Evolutionary conservation across 2,329 filamentous ascomycete species (phyloP).

Genomic region (Colletotrichum destructivum): DNA sequence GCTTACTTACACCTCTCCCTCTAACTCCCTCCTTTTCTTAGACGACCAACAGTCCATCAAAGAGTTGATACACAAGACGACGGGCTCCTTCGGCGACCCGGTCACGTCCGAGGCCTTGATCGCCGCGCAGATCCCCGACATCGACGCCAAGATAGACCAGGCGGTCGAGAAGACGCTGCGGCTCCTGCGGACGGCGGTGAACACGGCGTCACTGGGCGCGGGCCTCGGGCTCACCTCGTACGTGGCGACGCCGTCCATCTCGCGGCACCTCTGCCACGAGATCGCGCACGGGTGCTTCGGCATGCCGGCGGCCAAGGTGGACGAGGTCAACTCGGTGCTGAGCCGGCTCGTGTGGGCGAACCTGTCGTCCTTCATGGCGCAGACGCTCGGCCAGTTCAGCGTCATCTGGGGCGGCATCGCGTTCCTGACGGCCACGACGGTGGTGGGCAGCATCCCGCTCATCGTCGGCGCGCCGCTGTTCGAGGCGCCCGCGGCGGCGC

Average conservation of each 20-base stretch:
- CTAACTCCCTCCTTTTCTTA: background rate
- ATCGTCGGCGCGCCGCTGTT: slow-evolving; percentile 28
- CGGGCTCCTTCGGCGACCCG: background rate
- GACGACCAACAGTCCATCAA: slow-evolving; percentile 41
- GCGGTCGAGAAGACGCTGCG: slow-evolving; percentile 34
- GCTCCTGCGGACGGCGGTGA: slow-evolving; percentile 37
- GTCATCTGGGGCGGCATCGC: slow-evolving; percentile 34
- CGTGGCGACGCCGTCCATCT: slow-evolving; percentile 45
- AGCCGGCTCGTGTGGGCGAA: slow-evolving; percentile 46
- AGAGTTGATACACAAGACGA: slow-evolving; percentile 19
- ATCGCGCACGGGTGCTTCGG: slow-evolving; percentile 47
- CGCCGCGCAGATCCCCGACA: slow-evolving; percentile 32
- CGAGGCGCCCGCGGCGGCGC: slow-evolving; percentile 25
- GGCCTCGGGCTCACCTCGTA: slow-evolving; percentile 41
- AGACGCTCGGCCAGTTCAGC: slow-evolving; percentile 39
- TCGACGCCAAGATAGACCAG: slow-evolving; percentile 33
- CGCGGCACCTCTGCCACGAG: slow-evolving; percentile 44
- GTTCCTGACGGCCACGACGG: slow-evolving; percentile 43
- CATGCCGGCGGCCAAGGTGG: slow-evolving; percentile 41
- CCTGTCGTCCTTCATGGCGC: slow-evolving; percentile 44
- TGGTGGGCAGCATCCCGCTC: slow-evolving; percentile 44
- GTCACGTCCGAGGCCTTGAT: slow-evolving; percentile 23
- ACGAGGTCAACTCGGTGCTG: slow-evolving; percentile 44
- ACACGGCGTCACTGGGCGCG: background rate
- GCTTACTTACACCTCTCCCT: background rate